phyloP scores from a whole-genome alignment of 2,329 filamentous ascomycete genomes.

The Ophiostoma piceae region DNA sequence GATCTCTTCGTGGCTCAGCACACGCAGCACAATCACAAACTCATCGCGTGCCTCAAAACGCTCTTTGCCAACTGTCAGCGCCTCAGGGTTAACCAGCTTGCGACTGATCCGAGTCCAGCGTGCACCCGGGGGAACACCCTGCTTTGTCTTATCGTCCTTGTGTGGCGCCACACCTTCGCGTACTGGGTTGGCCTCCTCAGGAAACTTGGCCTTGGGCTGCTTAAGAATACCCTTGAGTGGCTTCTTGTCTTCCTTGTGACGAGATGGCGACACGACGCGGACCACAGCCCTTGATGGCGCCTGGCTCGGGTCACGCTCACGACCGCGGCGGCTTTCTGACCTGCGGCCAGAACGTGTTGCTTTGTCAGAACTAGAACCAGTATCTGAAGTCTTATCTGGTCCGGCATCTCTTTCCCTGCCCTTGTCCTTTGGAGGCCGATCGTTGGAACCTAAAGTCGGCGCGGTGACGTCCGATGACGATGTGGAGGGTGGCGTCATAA shows the following conservation, averaged over 20 bases:
- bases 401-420: slow-evolving; percentile 15
- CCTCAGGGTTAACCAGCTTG: slow-evolving; percentile 82
- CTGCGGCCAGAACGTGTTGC: slow-evolving; percentile 7
- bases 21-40: slow-evolving; percentile 86
- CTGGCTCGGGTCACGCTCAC: slow-evolving; percentile 21
- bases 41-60: slow-evolving; percentile 88
- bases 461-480: slow-evolving; percentile 19
- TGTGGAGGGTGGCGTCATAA: slow-evolving; percentile 26
- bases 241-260: slow-evolving; percentile 45
- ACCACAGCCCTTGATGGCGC: slow-evolving; percentile 34
- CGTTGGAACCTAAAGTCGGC: slow-evolving; percentile 26
- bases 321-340: not conserved
- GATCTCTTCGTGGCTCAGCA: slow-evolving; percentile 83
- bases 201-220: slow-evolving; percentile 73
- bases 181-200: slow-evolving; percentile 75
- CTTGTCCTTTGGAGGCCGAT: slow-evolving; percentile 23
- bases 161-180: slow-evolving; percentile 90
- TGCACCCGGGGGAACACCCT: slow-evolving; percentile 65
- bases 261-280: slow-evolving; percentile 69
- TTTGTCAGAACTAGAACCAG: not conserved
- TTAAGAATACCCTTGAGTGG: slow-evolving; percentile 81
- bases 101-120: slow-evolving; percentile 92
- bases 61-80: slow-evolving; percentile 79
- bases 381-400: slow-evolving; percentile 1
- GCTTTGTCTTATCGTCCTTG: slow-evolving; percentile 72